Evolutionary conservation across 805 yeast genomes (phyloP).

Genomic region (Cyberlindnera amylophila): DNA sequence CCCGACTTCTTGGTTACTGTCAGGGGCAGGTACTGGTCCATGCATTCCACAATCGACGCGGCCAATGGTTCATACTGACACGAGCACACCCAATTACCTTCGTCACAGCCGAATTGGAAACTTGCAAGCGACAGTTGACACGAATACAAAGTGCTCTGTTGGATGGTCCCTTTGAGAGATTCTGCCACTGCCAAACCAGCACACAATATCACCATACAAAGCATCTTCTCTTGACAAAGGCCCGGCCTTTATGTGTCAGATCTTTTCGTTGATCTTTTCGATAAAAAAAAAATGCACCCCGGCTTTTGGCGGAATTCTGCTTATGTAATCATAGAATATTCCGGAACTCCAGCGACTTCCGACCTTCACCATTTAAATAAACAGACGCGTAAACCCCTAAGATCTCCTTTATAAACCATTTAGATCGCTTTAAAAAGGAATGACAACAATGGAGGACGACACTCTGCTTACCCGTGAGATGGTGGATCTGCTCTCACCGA

Average conservation of each 20-base stretch:
- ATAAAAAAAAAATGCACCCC: background rate
- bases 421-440: background rate
- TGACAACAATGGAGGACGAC: background rate
- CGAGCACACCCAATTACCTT: slow-evolving; percentile 14
- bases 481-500: background rate
- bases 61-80: slow-evolving; percentile 21
- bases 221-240: no score
- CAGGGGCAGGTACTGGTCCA: slow-evolving; percentile 19
- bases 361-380: no score
- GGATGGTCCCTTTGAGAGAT: slow-evolving; percentile 21
- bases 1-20: slow-evolving; percentile 6
- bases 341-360: no score
- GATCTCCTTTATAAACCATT: background rate
- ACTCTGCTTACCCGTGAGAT: background rate
- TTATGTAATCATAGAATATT: no score
- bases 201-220: no score
- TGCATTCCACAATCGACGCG: slow-evolving; percentile 21
- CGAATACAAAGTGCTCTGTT: slow-evolving; percentile 23
- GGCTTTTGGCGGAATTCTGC: background rate
- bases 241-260: no score
- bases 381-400: no score
- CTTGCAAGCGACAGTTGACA: slow-evolving; percentile 20
- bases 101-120: slow-evolving; percentile 21
- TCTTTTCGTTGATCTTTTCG: no score
- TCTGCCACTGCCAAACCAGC: slow-evolving; percentile 14